These are phyloP conservation scores for Fusarium acutatum DNA, from an alignment of 2,329 filamentous ascomycete genomes.

Conservation along the genomic window DNA sequence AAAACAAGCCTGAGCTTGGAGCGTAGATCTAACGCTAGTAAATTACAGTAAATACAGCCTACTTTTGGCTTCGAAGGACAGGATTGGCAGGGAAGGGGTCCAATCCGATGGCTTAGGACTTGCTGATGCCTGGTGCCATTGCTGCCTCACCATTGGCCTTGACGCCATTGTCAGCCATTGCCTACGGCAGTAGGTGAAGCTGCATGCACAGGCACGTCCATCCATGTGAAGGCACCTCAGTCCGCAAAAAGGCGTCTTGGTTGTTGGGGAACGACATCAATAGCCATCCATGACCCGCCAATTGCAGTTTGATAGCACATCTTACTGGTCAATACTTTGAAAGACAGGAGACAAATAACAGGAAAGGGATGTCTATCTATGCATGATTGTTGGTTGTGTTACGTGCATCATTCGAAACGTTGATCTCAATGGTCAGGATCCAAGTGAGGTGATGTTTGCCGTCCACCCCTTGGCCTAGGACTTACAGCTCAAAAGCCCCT, in stretches of 20 bases:
- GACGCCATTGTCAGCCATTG: not conserved
- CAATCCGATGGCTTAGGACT: not conserved
- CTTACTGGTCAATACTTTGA: not conserved
- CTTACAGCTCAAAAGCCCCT: not conserved
- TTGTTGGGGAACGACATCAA: not conserved
- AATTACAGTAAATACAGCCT: not conserved
- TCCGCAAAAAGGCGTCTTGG: conserved; percentile 3
- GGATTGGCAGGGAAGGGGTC: not conserved
- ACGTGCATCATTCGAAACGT: not conserved
- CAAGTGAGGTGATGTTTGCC: not conserved
- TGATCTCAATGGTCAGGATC: not conserved
- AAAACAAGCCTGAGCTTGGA: not conserved
- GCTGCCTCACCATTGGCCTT: not conserved
- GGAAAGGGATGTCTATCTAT: not conserved
- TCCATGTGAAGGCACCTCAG: not conserved
- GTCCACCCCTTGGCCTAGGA: not conserved
- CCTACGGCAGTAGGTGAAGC: not conserved
- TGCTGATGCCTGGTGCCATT: conserved; percentile 4
- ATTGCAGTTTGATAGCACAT: not conserved
- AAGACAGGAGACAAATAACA: not conserved
- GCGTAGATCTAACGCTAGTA: not conserved
- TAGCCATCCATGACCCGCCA: not conserved
- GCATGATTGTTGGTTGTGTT: not conserved
- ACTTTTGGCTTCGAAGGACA: not conserved
- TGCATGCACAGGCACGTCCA: not conserved